Evolutionary conservation across 306 rosid species (phyloP).

Genomic region (Malus sieversii): DNA sequence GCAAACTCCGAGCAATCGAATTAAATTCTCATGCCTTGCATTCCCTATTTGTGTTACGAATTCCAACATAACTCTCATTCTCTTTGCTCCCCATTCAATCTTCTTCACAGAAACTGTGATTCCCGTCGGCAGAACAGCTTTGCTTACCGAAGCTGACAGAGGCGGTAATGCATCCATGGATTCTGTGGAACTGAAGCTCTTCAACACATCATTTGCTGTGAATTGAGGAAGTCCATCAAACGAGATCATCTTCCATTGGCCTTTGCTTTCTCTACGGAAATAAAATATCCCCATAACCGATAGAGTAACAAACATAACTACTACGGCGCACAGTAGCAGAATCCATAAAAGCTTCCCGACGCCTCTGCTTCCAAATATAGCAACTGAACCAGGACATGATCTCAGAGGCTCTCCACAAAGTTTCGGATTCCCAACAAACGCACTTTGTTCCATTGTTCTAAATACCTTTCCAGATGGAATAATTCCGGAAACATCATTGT

Average conservation of each 20-base stretch:
- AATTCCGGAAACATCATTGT: constrained; percentile 74
- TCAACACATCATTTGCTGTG: constrained; percentile 68
- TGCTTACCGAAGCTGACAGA: constrained; percentile 39
- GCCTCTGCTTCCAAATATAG: constrained; percentile 50
- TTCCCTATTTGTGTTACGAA: constrained; percentile 53
- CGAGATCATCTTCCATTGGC: constrained; percentile 83
- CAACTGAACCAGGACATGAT: constrained; percentile 51
- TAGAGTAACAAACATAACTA: constrained; percentile 39
- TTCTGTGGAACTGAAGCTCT: constrained; percentile 50
- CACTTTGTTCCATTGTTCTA: constrained; percentile 47
- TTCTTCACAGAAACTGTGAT: constrained; percentile 73
- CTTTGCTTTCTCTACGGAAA: constrained; percentile 32
- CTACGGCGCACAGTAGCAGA: constrained; percentile 49
- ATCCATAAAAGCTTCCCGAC: constrained; percentile 41
- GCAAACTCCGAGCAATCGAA: constrained; percentile 64
- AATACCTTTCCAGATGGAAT: constrained; percentile 55
- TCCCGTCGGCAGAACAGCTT: constrained; percentile 85
- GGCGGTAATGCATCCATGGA: constrained; percentile 33
- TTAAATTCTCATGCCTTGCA: constrained; percentile 66
- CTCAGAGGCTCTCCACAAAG: constrained; percentile 81
- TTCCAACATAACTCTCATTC: constrained; percentile 33
- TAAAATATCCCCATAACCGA: constrained; percentile 39
- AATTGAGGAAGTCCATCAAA: constrained; percentile 77
- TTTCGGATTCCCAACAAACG: constrained; percentile 69
- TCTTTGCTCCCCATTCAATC: constrained; percentile 61